Evolutionary conservation across 106 monocot genomes (phyloP), one percentile per base, ranked within the genome.

Genomic region (Hemerocallis citrina): DNA sequence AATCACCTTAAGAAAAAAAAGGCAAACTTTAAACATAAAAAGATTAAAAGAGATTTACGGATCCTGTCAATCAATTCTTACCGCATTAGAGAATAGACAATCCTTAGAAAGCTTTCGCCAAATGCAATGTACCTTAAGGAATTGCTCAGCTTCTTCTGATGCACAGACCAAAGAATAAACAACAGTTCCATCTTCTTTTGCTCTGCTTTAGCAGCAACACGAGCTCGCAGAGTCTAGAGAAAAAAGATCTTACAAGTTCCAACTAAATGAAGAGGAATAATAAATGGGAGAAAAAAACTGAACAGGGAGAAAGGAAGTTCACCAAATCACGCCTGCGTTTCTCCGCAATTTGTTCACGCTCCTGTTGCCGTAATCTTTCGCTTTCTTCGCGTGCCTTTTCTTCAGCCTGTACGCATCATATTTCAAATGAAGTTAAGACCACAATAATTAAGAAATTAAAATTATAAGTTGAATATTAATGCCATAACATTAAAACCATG

Each of bases 251-350:
- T n/a, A n/a, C n/a, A n/a, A n/a, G n/a, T 54, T 1, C 57, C 15
- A 15, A 44, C 29, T 24, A 35, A 43, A 40, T 49, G 60, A 61
- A 57, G 11, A 64, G 20, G 39, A 21, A 44, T 7, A 28, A 46
- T 37, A 42, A 38, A 2, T 35, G 31, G 23, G 33, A 30, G 33
- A 15, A 34, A 39, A 13, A 16, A 62, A 5, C 21, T 66, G 48
- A 25, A 31, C 34, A 34, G 5, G 45, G 16, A 19, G 1, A n/a
- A 55, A 34, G 15, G 17, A 22, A 52, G 42, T 47, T 42, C 50
- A 96, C 96, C 65, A 96, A 68, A 66, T 96, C 96, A 77, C 91
- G 96, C 61, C 81, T 83, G 40, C 96, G 86, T 60, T 96, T 96
- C 64, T 84, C 87, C 45, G 74, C 72, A 69, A 87, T 84, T 64